Evolutionary conservation across 202 grass and related monocot species (phyloP).

Genomic region (Musa balbisiana): DNA sequence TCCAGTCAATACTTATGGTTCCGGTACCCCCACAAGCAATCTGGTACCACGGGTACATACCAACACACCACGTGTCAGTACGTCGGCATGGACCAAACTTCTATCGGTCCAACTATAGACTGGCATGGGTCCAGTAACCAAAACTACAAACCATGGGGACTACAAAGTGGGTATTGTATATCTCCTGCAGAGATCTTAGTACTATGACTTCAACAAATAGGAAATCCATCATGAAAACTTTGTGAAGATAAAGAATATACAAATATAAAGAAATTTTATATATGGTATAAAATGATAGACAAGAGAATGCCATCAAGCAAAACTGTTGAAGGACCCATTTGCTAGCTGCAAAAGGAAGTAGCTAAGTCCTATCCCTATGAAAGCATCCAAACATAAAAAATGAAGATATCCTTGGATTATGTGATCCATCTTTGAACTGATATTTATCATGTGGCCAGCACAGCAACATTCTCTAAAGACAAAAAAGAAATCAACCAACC

Average conservation of each 20-base stretch:
- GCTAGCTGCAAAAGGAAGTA: not conserved
- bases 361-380: not conserved
- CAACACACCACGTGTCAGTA: no score
- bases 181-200: no score
- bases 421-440: not conserved
- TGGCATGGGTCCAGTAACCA: no score
- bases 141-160: no score
- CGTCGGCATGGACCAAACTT: no score
- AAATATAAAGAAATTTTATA: not conserved
- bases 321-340: not conserved
- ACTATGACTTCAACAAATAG: not conserved
- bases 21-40: no score
- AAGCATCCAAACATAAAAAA: not conserved
- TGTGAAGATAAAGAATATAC: not conserved
- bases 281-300: not conserved
- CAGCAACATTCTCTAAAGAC: not conserved
- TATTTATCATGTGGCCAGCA: not conserved
- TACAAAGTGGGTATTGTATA: no score
- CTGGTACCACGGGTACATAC: no score
- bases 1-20: no score
- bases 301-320: not conserved
- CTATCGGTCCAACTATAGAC: no score
- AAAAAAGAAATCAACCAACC: not conserved
- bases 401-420: not conserved
- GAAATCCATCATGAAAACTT: not conserved